Evolutionary conservation across 2,329 filamentous ascomycete genomes (phyloP).

Genomic region (Aureobasidium sp.): DNA sequence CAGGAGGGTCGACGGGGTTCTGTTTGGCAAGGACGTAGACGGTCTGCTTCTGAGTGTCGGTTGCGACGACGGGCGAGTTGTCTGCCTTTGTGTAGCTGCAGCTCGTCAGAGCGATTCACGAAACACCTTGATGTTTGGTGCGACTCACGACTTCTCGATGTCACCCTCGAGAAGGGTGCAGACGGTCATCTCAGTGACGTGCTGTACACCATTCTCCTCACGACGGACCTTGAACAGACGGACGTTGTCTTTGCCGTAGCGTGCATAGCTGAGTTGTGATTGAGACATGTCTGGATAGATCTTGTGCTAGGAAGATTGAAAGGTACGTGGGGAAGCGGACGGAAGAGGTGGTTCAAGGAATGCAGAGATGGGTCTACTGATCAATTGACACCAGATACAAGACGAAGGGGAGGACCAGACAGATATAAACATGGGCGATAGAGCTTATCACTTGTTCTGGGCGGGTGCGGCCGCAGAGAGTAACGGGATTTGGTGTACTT

Average conservation of each 20-base stretch:
- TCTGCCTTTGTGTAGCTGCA: constrained; percentile 84
- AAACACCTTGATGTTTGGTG: constrained; percentile 7
- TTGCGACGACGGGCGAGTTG: constrained; percentile 91
- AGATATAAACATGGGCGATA: neutral
- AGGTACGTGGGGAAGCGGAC: neutral
- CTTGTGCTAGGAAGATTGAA: neutral
- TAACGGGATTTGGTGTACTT: neutral
- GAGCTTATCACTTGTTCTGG: constrained; percentile 1
- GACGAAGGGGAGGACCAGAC: neutral
- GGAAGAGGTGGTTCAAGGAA: neutral
- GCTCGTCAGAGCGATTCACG: neutral
- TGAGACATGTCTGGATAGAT: constrained; percentile 2
- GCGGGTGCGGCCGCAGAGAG: neutral
- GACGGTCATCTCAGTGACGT: constrained; percentile 90
- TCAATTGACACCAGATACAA: neutral
- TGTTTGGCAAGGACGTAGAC: constrained; percentile 87
- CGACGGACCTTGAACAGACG: constrained; percentile 91
- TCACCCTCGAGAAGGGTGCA: constrained; percentile 87
- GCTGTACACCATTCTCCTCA: constrained; percentile 67
- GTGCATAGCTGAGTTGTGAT: constrained; percentile 45
- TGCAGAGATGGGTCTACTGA: neutral
- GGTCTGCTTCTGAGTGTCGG: constrained; percentile 95
- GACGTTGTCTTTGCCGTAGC: constrained; percentile 96
- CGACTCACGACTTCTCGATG: constrained; percentile 67
- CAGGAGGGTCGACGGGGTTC: constrained; percentile 82